Evolutionary conservation across 2,329 filamentous ascomycete genomes (phyloP), one percentile per base, ranked within the genome.

Genomic region (Fusarium nelsonii): DNA sequence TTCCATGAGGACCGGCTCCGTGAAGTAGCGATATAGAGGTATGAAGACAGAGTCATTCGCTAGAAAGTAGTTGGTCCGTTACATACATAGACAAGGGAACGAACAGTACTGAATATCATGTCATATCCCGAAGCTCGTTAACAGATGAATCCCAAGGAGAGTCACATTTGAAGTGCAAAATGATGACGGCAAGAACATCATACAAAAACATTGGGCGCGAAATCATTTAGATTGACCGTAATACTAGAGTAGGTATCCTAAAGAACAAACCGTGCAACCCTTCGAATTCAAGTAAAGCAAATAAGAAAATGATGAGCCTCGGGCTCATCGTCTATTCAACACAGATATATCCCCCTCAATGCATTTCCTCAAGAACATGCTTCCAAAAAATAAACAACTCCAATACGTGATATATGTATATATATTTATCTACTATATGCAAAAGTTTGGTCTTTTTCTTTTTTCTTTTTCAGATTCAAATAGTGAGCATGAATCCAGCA

Each of bases 401-500:
- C 67, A 20, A 41, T 54, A 46, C 30, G 30, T 57, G 41, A 41
- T 44, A 41, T 65, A 33, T 54, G 36, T 34, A 12, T 36, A 28
- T 40, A 32, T 63, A 28, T 50, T 18, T 34, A 14, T 52, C 26
- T 23, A 37, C 44, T 44, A 43, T 44, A 56, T 64, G 46, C 58
- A 64, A 48, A 43, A 46, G 8, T 14, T 36, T 36, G 8, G 26
- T 57, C 30, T 26, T 28, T 20, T 46, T 36, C 28, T 26, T 15
- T 34, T n/a, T 30, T 14, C 3, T 16, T n/a, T 23, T 43, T 26
- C n/a, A 20, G n/a, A 32, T 36, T 48, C 62, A 73, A 23, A 73
- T 68, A 32, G 18, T 15, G 26, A 78, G 55, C 2, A 69, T 55
- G 16, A 73, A 65, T 45, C 68, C 74, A 12, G 62, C 70, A 26